phyloP scores from a whole-genome alignment of 2,329 filamentous ascomycete genomes.

The Diatrype stigma region DNA sequence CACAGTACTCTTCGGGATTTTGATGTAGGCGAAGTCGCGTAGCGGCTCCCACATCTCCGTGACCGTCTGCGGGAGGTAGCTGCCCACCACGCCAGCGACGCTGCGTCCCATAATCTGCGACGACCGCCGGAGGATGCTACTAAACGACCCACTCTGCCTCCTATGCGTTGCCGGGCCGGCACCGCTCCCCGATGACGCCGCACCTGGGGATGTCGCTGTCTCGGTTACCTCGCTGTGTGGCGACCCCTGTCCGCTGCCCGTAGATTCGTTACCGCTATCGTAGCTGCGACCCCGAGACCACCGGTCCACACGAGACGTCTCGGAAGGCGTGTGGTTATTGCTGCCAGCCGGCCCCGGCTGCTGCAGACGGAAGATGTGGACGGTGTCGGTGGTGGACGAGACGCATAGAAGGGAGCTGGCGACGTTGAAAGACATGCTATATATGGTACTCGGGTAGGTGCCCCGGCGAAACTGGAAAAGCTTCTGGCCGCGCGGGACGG shows the following conservation, averaged over 20 bases:
- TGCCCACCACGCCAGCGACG: slow-evolving; percentile 83
- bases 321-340: slow-evolving; percentile 27
- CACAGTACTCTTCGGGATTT: slow-evolving; percentile 64
- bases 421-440: slow-evolving; percentile 98
- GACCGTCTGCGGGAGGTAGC: slow-evolving; percentile 87
- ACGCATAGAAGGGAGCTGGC: slow-evolving; percentile 91
- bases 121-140: slow-evolving; percentile 87
- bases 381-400: slow-evolving; percentile 91
- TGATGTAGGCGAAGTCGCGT: slow-evolving; percentile 94
- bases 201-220: slow-evolving; percentile 19
- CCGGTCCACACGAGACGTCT: slow-evolving; percentile 42
- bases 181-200: slow-evolving; percentile 19
- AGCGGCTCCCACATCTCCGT: slow-evolving; percentile 97
- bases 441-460: slow-evolving; percentile 92
- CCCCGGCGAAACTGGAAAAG: slow-evolving; percentile 94
- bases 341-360: slow-evolving; percentile 34
- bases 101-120: slow-evolving; percentile 90
- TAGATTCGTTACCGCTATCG: slow-evolving; percentile 53
- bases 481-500: slow-evolving; percentile 84
- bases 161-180: slow-evolving; percentile 31
- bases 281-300: slow-evolving; percentile 50
- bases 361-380: slow-evolving; percentile 88
- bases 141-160: slow-evolving; percentile 70
- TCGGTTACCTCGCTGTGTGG: slow-evolving; percentile 47
- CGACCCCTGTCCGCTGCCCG: slow-evolving; percentile 38